Conservation (phyloP, 805 yeast genomes). For the Candida ascalaphidarum region DNA sequence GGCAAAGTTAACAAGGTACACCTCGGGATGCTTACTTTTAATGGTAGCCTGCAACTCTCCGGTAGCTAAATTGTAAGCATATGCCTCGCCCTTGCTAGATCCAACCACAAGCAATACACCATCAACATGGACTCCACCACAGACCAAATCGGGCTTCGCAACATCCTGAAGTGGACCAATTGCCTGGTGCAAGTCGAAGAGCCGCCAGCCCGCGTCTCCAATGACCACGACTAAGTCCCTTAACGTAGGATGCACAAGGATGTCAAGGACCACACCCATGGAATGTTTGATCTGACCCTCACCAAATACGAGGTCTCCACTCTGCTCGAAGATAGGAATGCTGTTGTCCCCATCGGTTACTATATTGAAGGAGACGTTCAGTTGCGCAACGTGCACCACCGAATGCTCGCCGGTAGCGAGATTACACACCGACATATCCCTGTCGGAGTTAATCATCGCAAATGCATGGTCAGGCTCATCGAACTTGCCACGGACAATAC, state of each 20-base stretch:
- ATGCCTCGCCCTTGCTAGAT: constrained; percentile 18
- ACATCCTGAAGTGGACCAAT: not conserved
- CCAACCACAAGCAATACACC: constrained; percentile 39
- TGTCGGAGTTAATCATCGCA: constrained; percentile 7
- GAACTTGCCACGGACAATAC: constrained; percentile 1
- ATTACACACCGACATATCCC: constrained; percentile 5
- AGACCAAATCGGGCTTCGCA: not conserved
- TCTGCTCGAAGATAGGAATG: no score
- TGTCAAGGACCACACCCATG: no score
- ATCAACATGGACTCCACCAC: constrained; percentile 36
- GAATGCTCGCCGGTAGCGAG: constrained; percentile 4
- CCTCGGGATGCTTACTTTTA: constrained; percentile 9
- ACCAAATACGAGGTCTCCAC: no score
- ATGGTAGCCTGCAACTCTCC: constrained; percentile 28
- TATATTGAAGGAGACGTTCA: constrained; percentile 11
- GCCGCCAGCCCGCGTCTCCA: constrained; percentile 16
- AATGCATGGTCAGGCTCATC: constrained; percentile 1
- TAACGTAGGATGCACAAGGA: constrained; percentile 26
- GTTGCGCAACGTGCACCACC: constrained; percentile 8
- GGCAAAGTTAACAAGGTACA: constrained; percentile 41
- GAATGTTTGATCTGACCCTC: no score
- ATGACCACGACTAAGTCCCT: constrained; percentile 17
- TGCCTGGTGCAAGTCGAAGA: constrained; percentile 4
- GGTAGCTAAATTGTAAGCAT: constrained; percentile 31
- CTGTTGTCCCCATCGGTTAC: constrained; percentile 7